Base-by-base conservation (phyloP, 352 stramenopile species). In the Globisporangium polare region DNA sequence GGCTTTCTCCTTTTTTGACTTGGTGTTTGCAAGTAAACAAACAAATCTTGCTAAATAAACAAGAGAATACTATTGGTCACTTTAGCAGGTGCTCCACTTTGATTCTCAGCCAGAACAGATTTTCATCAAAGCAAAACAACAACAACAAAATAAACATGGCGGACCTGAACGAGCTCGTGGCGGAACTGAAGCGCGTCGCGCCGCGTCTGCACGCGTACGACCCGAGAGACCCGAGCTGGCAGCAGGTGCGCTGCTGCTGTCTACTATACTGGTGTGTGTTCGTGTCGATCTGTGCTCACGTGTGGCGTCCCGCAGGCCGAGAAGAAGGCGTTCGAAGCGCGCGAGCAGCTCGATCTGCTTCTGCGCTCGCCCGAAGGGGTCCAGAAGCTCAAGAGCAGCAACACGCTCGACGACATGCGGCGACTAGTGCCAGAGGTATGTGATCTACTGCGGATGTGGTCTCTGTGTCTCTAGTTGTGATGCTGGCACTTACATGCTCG, bases 141-240 rank as follows among this genome's bases (percentile, higher is more conserved):
- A 24, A 24, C 10, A 41, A 42, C 29, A 22, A 22, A 55, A 26
- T 10, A 65, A 52, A 47, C 5, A 69, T 73, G 56, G 52, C 50
- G n/a, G 72, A 77, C 52, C 58, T 90, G 60, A 61, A 62, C 8
- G 65, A 41, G 22, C 64, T 74, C 18, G 70, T 90, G 27, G 54
- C 59, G 27, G 79, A 87, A 53, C 68, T 93, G 57, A 69, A 80
- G 69, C 78, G 67, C 9, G 20, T 90, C 27, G 70, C 78, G 41
- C 81, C 81, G 58, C 76, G 74, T 9, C 60, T 93, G 35, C 67
- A 80, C n/a, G 77, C 67, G 29, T 93, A 82, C 56, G 78, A 87
- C 53, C 83, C 83, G 10, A 39, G 37, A 15, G 71, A 88, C 26
- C 64, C 71, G 3, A 68, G 65, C 1, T 93, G 79, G 81, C 78